These are phyloP conservation scores for Artemisia annua DNA, from an alignment of 129 eudicot species.

Conservation along the genomic window DNA sequence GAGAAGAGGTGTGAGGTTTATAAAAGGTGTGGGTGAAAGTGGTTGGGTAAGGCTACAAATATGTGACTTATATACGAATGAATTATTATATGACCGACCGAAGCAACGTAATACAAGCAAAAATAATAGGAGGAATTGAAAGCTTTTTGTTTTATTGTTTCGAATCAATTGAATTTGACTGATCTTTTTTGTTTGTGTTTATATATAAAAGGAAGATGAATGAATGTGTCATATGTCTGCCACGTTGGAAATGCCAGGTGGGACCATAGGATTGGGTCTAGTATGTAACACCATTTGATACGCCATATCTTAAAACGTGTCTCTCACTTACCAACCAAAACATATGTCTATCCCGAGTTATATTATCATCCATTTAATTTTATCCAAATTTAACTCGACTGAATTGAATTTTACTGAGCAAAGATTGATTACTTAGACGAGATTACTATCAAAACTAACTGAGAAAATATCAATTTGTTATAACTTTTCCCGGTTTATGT, in stretches of 20 bases:
- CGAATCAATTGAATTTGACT: background rate
- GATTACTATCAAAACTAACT: too few relatives aligned
- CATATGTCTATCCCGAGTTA: too few relatives aligned
- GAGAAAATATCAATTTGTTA: too few relatives aligned
- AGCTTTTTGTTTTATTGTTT: conserved; percentile 17
- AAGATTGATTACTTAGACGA: too few relatives aligned
- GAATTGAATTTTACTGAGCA: too few relatives aligned
- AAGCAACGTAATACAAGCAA: conserved; percentile 12
- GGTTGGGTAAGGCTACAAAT: background rate
- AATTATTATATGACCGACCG: background rate
- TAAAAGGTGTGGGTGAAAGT: conserved; percentile 20
- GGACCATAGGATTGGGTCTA: conserved; percentile 16
- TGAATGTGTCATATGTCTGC: conserved; percentile 15
- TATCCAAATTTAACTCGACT: too few relatives aligned
- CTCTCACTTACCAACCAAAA: background rate
- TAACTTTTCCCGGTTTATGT: too few relatives aligned
- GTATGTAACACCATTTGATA: background rate
- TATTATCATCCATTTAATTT: too few relatives aligned
- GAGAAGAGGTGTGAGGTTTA: background rate
- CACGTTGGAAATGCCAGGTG: conserved; percentile 24
- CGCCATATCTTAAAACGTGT: background rate
- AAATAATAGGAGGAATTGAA: background rate
- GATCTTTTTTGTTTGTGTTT: background rate
- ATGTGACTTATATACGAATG: conserved; percentile 4
- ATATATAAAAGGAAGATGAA: conserved; percentile 1